Percentiles rank a stretch among this genome's conserved stretches.
Conservation (phyloP, 139 green algal genomes). For the Mesostigma viride region DNA sequence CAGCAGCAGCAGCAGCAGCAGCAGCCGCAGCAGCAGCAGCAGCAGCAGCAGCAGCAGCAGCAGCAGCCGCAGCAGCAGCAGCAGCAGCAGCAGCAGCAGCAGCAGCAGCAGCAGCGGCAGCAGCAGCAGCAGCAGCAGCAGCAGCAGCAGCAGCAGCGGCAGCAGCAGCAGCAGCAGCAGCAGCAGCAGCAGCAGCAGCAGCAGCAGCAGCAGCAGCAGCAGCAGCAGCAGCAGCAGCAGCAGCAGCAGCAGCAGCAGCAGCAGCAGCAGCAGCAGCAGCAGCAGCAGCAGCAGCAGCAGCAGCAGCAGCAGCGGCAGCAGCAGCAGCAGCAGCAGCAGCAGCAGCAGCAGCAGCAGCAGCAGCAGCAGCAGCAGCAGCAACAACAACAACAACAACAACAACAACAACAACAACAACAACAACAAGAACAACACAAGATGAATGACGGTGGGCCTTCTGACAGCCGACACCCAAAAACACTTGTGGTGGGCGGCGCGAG, state of each 20-base stretch:
- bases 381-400: background rate
- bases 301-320: background rate
- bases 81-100: too few species aligned
- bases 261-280: constrained; percentile 1
- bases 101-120: too few species aligned
- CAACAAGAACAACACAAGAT: background rate
- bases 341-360: background rate
- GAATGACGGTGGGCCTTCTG: background rate
- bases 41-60: too few species aligned
- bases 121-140: too few species aligned
- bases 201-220: background rate
- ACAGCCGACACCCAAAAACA: background rate
- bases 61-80: too few species aligned
- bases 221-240: background rate
- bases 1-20: too few species aligned
- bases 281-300: background rate
- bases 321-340: background rate
- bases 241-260: background rate
- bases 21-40: too few species aligned
- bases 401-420: background rate
- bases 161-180: too few species aligned
- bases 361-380: constrained; percentile 2
- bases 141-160: too few species aligned
- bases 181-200: too few species aligned
- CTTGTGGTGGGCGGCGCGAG: too few species aligned